These are phyloP conservation scores for Elongisporangium prolatum DNA, from an alignment of 352 stramenopile genomes.

Conservation along the genomic window DNA sequence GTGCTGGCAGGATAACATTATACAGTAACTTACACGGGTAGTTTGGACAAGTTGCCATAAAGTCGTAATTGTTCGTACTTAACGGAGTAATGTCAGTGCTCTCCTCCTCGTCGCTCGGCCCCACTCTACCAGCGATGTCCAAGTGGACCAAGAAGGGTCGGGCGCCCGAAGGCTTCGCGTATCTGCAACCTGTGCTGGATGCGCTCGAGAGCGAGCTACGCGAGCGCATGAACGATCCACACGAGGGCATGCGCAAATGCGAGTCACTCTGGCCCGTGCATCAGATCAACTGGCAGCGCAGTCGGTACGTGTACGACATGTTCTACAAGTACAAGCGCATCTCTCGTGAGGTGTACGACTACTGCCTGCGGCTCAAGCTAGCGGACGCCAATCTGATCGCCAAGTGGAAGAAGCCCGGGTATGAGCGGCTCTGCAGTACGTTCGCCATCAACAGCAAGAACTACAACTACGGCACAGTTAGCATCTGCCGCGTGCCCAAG, in stretches of 20 bases:
- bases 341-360: constrained; percentile 95
- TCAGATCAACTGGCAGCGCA: constrained; percentile 99
- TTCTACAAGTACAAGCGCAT: constrained; percentile 98
- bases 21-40: too few species aligned
- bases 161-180: constrained; percentile 91
- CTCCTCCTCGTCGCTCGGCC: not conserved
- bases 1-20: too few species aligned
- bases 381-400: constrained; percentile 97
- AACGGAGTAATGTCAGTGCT: not conserved
- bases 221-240: constrained; percentile 97
- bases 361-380: constrained; percentile 93
- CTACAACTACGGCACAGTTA: constrained; percentile 99
- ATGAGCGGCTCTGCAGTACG: constrained; percentile 97
- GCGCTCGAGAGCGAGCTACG: constrained; percentile 96
- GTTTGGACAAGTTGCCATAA: too few species aligned
- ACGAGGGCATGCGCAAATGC: constrained; percentile 96
- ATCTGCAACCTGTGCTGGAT: constrained; percentile 94
- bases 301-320: constrained; percentile 99
- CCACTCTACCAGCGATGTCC: constrained; percentile 50
- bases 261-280: constrained; percentile 98
- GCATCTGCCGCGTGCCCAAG: constrained; percentile 96
- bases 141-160: constrained; percentile 85
- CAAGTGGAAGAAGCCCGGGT: constrained; percentile 99
- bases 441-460: constrained; percentile 99
- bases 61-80: too few species aligned